A percentile compares a stretch with the other conserved stretches of the same genome.
Evolutionary conservation across 2,329 filamentous ascomycete species (phyloP).

Genomic region (Neurospora crassa): DNA sequence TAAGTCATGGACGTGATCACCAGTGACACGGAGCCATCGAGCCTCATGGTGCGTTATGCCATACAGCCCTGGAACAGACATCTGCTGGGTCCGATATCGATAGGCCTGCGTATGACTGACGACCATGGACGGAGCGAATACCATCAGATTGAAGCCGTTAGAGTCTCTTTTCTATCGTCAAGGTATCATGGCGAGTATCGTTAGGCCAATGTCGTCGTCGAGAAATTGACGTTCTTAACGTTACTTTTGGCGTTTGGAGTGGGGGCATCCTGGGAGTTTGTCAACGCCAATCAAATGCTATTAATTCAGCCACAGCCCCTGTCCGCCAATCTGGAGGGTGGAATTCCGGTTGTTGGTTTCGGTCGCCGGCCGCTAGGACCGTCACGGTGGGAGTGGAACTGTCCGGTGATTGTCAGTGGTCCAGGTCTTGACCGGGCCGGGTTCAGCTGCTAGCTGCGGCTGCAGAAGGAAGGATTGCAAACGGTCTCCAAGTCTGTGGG

Average conservation of each 20-base stretch:
- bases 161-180: no score
- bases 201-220: not conserved
- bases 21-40: not conserved
- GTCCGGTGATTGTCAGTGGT: not conserved
- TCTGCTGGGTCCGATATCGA: not conserved
- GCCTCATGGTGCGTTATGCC: not conserved
- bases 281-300: not conserved
- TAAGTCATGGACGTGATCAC: not conserved
- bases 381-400: not conserved
- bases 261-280: not conserved
- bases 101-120: not conserved
- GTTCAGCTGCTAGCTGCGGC: no score
- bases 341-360: not conserved
- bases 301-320: not conserved
- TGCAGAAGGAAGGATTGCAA: no score
- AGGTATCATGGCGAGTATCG: not conserved
- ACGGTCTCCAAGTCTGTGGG: not conserved
- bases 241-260: not conserved
- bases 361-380: not conserved
- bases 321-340: not conserved
- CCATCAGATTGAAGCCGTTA: no score
- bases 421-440: not conserved
- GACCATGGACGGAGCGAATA: no score
- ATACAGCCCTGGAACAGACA: not conserved
- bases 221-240: not conserved